A percentile compares a stretch with the other conserved stretches of the same genome.
phyloP scores from a whole-genome alignment of 202 grass and related monocot genomes.

The Bolboschoenoplectus hybrid region DNA sequence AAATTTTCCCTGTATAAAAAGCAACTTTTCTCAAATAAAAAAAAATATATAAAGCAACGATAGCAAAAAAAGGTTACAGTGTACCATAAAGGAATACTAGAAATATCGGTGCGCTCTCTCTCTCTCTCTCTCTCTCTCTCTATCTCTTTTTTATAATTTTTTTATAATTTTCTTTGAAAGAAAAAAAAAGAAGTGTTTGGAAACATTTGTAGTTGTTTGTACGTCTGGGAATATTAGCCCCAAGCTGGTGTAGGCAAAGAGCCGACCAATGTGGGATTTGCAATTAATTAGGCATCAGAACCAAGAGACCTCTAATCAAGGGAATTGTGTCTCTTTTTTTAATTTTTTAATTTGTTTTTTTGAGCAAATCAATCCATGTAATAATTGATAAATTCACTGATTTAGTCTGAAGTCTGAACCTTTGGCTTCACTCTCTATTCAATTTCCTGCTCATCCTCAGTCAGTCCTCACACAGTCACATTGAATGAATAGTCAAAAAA shows the following conservation, averaged over 20 bases:
- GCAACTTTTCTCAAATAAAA: too few relatives aligned
- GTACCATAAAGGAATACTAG: background rate
- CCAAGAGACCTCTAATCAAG: constrained; percentile 9
- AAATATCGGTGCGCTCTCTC: background rate
- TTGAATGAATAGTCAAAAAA: constrained; percentile 14
- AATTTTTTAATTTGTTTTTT: background rate
- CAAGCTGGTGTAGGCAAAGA: constrained; percentile 13
- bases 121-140: background rate
- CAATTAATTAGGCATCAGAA: constrained; percentile 20
- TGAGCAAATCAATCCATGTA: background rate
- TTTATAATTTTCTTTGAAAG: too few relatives aligned
- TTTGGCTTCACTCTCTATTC: background rate
- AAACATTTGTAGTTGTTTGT: background rate
- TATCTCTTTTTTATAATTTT: too few relatives aligned
- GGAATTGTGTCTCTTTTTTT: background rate
- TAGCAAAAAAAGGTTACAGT: background rate
- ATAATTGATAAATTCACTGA: background rate
- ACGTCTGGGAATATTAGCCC: constrained; percentile 2
- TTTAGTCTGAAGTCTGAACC: background rate
- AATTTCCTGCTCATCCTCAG: constrained; percentile 14
- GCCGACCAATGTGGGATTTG: constrained; percentile 5
- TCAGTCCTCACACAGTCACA: background rate
- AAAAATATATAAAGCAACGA: background rate
- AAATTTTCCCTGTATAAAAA: too few relatives aligned
- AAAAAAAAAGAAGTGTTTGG: background rate